phyloP scores from a whole-genome alignment of 208 protist genomes.

The Acanthamoeba quina region DNA sequence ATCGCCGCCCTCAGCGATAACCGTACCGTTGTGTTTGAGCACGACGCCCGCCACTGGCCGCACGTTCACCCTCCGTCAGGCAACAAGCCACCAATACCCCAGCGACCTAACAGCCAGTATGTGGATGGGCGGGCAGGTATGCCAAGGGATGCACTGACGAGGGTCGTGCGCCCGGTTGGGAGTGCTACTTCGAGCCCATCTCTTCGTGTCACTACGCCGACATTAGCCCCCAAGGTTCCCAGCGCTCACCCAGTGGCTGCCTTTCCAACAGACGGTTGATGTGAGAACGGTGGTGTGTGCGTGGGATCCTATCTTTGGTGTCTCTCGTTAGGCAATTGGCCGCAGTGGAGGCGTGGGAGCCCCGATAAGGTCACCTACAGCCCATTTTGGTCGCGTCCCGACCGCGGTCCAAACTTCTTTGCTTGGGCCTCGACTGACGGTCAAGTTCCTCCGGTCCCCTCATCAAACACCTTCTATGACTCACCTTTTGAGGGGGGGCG shows the following conservation, averaged over 20 bases:
- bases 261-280: not conserved
- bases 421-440: conserved; percentile 29
- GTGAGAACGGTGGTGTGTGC: not conserved
- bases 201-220: not conserved
- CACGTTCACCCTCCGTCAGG: not conserved
- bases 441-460: not conserved
- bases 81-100: not conserved
- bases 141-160: not conserved
- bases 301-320: too few relatives aligned
- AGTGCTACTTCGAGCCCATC: conserved; percentile 37
- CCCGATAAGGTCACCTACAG: not conserved
- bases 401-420: not conserved
- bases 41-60: not conserved
- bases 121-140: not conserved
- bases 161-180: not conserved
- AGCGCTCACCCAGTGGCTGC: not conserved
- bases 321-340: not conserved
- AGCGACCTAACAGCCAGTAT: not conserved
- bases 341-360: not conserved
- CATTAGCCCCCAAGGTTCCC: not conserved
- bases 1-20: conserved; percentile 14
- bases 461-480: not conserved
- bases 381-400: not conserved
- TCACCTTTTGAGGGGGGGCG: not conserved
- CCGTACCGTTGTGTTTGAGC: not conserved